Conservation (phyloP, 345 rosid species). For the Hibiscus tridactylites region DNA sequence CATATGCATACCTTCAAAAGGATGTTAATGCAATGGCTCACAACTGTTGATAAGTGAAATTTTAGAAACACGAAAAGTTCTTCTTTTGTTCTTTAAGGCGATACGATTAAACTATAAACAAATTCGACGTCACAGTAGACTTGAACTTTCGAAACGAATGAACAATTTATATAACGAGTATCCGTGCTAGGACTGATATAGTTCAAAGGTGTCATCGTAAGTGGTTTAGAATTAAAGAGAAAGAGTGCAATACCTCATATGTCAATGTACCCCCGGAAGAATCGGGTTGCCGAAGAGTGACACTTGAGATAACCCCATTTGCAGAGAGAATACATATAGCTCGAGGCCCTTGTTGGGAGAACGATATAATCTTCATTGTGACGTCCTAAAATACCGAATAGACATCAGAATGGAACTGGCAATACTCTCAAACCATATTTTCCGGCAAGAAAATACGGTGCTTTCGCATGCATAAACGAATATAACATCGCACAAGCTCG, state of each 20-base stretch:
- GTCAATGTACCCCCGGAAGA: slow-evolving; percentile 98
- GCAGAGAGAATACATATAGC: slow-evolving; percentile 88
- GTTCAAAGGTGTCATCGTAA: too few species aligned
- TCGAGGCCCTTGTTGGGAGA: slow-evolving; percentile 98
- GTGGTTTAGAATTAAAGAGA: neutral
- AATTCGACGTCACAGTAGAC: too few species aligned
- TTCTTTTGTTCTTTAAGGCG: neutral
- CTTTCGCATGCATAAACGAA: slow-evolving; percentile 1
- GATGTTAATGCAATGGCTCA: too few species aligned
- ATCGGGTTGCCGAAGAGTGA: slow-evolving; percentile 93
- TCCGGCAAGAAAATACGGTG: neutral
- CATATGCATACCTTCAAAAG: too few species aligned
- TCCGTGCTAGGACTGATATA: too few species aligned
- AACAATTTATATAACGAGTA: too few species aligned
- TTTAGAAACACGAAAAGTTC: neutral
- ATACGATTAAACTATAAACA: too few species aligned
- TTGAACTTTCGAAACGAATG: too few species aligned
- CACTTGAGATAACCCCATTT: slow-evolving; percentile 85
- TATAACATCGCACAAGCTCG: neutral
- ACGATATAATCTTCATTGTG: slow-evolving; percentile 90
- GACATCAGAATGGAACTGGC: neutral
- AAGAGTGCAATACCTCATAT: slow-evolving; percentile 54
- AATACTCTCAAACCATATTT: neutral
- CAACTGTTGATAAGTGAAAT: too few species aligned
- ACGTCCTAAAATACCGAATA: slow-evolving; percentile 52